Evolutionary conservation across 2,329 filamentous ascomycete species (phyloP).

Genomic region (Talaromyces atroroseus): DNA sequence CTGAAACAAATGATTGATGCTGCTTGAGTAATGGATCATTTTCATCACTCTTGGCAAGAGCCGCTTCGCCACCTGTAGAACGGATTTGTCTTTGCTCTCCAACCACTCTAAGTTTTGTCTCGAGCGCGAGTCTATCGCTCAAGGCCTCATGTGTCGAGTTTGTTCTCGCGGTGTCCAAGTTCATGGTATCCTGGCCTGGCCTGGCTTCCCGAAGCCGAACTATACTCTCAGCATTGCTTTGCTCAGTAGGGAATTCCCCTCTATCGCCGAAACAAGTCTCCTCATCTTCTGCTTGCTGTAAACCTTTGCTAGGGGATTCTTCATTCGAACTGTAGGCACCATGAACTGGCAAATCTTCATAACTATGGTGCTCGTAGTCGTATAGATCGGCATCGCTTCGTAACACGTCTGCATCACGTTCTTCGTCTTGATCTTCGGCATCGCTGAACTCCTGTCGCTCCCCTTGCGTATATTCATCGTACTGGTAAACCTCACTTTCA

Average conservation of each 20-base stretch:
- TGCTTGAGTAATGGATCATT: not conserved
- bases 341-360: not conserved
- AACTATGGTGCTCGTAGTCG: not conserved
- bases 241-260: not conserved
- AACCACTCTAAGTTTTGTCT: not conserved
- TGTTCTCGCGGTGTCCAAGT: not conserved
- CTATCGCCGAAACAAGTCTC: not conserved
- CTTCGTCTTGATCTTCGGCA: constrained; percentile 1
- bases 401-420: not conserved
- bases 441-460: not conserved
- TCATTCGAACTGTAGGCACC: not conserved
- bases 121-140: not conserved
- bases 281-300: not conserved
- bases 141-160: not conserved
- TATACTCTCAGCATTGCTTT: not conserved
- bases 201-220: not conserved
- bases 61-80: not conserved
- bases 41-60: not conserved
- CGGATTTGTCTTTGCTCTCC: not conserved
- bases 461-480: not conserved
- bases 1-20: not conserved
- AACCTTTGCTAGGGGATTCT: not conserved
- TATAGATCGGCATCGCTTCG: not conserved
- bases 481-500: not conserved
- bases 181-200: not conserved